A percentile compares a stretch with the other conserved stretches of the same genome.
These are phyloP conservation scores for Boletus speciosus DNA, from an alignment of 768 basidiomycete genomes.

Conservation along the genomic window DNA sequence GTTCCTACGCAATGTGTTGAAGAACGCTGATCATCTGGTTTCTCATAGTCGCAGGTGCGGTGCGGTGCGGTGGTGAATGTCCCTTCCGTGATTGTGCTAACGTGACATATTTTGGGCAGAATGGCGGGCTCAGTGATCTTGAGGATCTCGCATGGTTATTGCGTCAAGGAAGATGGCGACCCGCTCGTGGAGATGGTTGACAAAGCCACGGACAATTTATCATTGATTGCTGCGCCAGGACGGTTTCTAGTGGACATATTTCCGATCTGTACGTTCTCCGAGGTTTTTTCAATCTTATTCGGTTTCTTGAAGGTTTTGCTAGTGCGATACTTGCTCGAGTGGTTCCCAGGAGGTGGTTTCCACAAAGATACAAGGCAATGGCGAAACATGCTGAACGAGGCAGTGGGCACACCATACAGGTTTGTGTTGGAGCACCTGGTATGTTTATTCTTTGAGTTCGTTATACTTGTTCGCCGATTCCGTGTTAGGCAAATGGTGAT, in stretches of 20 bases:
- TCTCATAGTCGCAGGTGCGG: constrained; percentile 6
- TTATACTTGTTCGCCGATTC: neutral
- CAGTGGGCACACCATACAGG: neutral
- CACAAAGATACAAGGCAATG: constrained; percentile 6
- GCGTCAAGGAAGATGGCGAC: constrained; percentile 30
- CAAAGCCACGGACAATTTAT: constrained; percentile 17
- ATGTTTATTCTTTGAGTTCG: neutral
- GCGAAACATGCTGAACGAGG: constrained; percentile 1
- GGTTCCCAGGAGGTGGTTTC: constrained; percentile 23
- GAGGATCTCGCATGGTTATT: constrained; percentile 36
- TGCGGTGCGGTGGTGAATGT: neutral
- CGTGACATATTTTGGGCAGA: constrained; percentile 18
- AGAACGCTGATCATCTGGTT: neutral
- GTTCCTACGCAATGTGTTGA: constrained; percentile 3
- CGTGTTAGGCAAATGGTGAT: constrained; percentile 3
- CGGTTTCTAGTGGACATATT: constrained; percentile 10
- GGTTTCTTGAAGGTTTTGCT: neutral
- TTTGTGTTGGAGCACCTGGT: constrained; percentile 15
- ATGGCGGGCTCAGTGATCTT: constrained; percentile 33
- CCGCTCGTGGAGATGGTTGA: constrained; percentile 31
- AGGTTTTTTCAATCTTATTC: neutral
- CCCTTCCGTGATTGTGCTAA: neutral
- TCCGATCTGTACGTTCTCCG: constrained; percentile 6
- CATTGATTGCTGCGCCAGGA: constrained; percentile 1
- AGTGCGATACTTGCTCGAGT: constrained; percentile 20